Conservation (phyloP, 2,329 filamentous ascomycete species). For the Bipolaris gigantea region DNA sequence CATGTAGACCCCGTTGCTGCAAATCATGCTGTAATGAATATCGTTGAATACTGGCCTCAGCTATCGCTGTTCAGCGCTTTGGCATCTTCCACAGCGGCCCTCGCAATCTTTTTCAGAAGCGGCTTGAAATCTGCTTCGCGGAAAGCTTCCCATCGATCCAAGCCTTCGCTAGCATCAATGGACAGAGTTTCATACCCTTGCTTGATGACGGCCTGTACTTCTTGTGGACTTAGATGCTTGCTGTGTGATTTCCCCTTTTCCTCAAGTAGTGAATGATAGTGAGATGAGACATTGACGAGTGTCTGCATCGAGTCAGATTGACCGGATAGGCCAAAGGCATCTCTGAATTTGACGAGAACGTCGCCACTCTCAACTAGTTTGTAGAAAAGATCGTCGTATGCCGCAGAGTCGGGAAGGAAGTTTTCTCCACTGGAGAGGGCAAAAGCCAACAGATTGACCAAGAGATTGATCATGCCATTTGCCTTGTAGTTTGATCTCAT, state of each 20-base stretch:
- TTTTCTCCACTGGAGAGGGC: conserved; percentile 84
- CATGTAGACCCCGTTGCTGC: neutral
- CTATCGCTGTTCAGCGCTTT: conserved; percentile 50
- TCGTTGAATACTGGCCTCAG: neutral
- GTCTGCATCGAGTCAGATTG: conserved; percentile 70
- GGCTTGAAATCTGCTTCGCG: conserved; percentile 83
- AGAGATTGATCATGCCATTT: conserved; percentile 71
- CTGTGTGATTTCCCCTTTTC: conserved; percentile 54
- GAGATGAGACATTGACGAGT: conserved; percentile 76
- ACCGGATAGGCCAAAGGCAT: conserved; percentile 63
- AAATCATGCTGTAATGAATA: neutral
- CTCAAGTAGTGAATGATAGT: conserved; percentile 83
- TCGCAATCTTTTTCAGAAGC: conserved; percentile 82
- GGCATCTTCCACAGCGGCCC: conserved; percentile 74
- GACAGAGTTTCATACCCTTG: conserved; percentile 94
- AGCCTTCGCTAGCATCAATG: conserved; percentile 83
- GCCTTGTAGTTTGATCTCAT: conserved; percentile 70
- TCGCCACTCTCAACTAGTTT: conserved; percentile 94
- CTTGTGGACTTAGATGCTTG: conserved; percentile 75
- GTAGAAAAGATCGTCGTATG: conserved; percentile 97
- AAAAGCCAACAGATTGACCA: conserved; percentile 81
- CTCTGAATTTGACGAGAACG: conserved; percentile 76
- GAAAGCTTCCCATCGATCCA: conserved; percentile 84
- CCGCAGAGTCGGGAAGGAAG: conserved; percentile 82
- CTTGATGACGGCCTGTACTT: conserved; percentile 91